Evolutionary conservation across 345 rosid species (phyloP), one percentile per base, ranked within the genome.

Genomic region (Boechera retrofracta): DNA sequence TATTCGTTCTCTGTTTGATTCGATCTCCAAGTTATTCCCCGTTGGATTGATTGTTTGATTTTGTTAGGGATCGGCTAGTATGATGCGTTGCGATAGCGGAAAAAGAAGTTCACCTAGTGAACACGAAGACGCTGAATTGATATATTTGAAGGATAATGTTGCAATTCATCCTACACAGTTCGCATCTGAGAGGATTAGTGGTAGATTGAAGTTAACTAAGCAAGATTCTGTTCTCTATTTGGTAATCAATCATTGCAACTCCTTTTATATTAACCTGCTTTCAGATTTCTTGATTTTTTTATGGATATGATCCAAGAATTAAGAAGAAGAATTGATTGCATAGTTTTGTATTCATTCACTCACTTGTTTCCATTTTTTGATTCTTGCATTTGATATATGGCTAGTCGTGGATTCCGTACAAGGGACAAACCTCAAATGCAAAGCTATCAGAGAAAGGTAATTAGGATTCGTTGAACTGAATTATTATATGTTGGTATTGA

Each of bases 321-420:
- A 24, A 47, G 28, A 21, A 4, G 8, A 16, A 0, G 13, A 59
- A 13, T 58, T 65, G 74, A 15, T 49, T 56, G 48, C 44, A 42
- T 15, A 56, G 47, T 49, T 65, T 53, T 52, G 48, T 45, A 12
- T 54, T 35, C 12, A 24, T 45, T 45, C 3, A 5, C 31, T 57
- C 8, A 67, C 58, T 48, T 57, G 47, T 0, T 16, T 36, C 4
- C 16, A 7, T 16, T 41, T 65, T 16, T 52, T 48, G 0, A 24
- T 71, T 18, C 61, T 52, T 51, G 39, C 29, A 49, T 76, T 51
- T 18, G 39, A 21, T 62, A 2, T 57, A 13, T 47, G 65, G 57
- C 18, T 78, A 93, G 99, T 87, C 93, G 15, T 96, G 99, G 99
- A 87, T 80, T 79, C 99, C 99, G 2, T 91, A 87, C 85, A 89